Percentiles rank a stretch among this genome's conserved stretches.
These are phyloP conservation scores for Dichomitus squalens DNA, from an alignment of 1,284 basidiomycete genomes.

Conservation along the genomic window DNA sequence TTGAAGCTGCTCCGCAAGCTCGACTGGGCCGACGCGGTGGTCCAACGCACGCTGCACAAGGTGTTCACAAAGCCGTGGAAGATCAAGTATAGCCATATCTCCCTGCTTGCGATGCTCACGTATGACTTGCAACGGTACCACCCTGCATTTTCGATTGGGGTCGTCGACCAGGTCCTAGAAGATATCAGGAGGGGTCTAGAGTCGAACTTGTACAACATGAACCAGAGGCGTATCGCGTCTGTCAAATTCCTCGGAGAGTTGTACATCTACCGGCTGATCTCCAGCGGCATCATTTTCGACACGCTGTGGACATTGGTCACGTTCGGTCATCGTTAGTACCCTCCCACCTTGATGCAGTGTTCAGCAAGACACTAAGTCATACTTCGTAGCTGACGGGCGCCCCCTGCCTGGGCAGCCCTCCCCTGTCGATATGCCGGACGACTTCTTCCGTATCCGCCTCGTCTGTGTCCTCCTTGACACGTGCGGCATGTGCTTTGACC, in stretches of 20 bases:
- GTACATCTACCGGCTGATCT: slow-evolving; percentile 95
- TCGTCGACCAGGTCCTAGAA: slow-evolving; percentile 95
- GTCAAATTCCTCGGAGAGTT: slow-evolving; percentile 96
- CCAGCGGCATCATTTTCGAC: slow-evolving; percentile 90
- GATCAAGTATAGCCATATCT: slow-evolving; percentile 89
- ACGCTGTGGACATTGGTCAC: slow-evolving; percentile 94
- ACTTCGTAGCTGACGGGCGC: slow-evolving; percentile 74
- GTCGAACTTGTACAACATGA: slow-evolving; percentile 93
- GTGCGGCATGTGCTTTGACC: slow-evolving; percentile 97
- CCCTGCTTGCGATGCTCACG: slow-evolving; percentile 90
- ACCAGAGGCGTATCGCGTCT: slow-evolving; percentile 90
- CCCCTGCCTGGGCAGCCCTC: slow-evolving; percentile 82
- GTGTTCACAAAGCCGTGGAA: slow-evolving; percentile 98
- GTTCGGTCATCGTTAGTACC: slow-evolving; percentile 88
- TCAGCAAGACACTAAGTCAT: slow-evolving; percentile 6
- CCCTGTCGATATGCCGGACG: slow-evolving; percentile 88
- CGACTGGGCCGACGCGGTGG: slow-evolving; percentile 85
- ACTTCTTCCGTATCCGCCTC: slow-evolving; percentile 93
- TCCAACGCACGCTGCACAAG: slow-evolving; percentile 62
- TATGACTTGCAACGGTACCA: slow-evolving; percentile 94
- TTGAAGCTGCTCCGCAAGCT: slow-evolving; percentile 91
- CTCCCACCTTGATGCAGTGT: slow-evolving; percentile 5
- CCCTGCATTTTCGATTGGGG: slow-evolving; percentile 82
- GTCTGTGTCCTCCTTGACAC: slow-evolving; percentile 93
- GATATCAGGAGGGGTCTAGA: slow-evolving; percentile 91